Percentiles rank a stretch among this genome's conserved stretches.
Evolutionary conservation across 2,329 filamentous ascomycete genomes (phyloP).

Genomic region (Fusarium sp.): DNA sequence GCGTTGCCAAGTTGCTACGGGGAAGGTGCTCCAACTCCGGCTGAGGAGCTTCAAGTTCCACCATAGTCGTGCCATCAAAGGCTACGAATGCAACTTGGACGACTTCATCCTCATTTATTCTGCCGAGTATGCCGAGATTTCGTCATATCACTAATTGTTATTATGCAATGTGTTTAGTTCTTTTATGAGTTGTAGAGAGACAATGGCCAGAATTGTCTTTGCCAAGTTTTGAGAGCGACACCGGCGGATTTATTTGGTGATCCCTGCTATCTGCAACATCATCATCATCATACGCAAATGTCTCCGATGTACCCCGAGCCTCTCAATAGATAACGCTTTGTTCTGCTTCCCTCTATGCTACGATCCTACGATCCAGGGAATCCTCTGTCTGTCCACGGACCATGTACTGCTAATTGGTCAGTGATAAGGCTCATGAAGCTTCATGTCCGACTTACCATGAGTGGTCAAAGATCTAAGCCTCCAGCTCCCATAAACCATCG

Average conservation of each 20-base stretch:
- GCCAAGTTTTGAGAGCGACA: constrained; percentile 7
- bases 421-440: not conserved
- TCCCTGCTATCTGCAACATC: not conserved
- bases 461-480: not conserved
- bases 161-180: not conserved
- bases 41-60: constrained; percentile 4
- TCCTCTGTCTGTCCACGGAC: not conserved
- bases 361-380: not conserved
- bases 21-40: constrained; percentile 35
- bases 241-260: constrained; percentile 2
- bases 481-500: not conserved
- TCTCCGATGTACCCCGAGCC: not conserved
- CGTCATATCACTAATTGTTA: fast-evolving
- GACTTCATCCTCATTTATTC: not conserved
- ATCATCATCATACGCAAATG: not conserved
- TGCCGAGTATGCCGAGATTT: constrained; percentile 13
- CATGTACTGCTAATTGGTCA: not conserved
- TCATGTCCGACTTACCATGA: not conserved
- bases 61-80: constrained; percentile 12
- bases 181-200: not conserved
- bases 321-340: not conserved
- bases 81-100: not conserved
- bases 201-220: not conserved
- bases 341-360: not conserved
- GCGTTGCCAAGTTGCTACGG: constrained; percentile 14